These are phyloP conservation scores for Diaporthe citrichinensis DNA, from an alignment of 2,329 filamentous ascomycete species.

Conservation along the genomic window DNA sequence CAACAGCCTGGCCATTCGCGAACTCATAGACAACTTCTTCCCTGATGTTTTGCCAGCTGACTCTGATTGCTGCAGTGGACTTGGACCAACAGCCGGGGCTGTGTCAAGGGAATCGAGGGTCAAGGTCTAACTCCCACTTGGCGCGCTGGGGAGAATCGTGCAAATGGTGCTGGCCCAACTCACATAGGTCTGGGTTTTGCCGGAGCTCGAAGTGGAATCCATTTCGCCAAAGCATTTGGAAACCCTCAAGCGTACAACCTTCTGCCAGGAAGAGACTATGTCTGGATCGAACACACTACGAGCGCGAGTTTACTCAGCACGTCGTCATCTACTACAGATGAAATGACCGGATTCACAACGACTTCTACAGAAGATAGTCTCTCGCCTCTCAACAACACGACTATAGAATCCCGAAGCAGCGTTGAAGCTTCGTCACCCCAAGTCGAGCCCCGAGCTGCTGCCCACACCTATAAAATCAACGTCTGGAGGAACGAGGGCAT, in stretches of 20 bases:
- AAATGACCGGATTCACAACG: background rate
- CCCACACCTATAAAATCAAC: background rate
- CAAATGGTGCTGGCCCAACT: slow-evolving; percentile 38
- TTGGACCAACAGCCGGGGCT: slow-evolving; percentile 47
- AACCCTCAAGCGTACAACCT: slow-evolving; percentile 20
- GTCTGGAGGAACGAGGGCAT: slow-evolving; percentile 8
- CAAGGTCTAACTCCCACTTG: slow-evolving; percentile 46
- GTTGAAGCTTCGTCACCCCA: background rate
- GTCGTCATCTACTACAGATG: background rate
- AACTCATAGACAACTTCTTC: background rate
- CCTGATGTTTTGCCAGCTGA: background rate
- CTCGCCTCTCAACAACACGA: background rate
- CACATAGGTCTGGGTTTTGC: slow-evolving; percentile 35
- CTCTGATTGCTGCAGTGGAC: slow-evolving; percentile 27
- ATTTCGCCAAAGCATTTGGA: slow-evolving; percentile 18
- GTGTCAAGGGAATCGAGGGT: slow-evolving; percentile 38
- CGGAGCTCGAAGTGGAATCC: slow-evolving; percentile 5
- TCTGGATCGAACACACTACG: slow-evolving; percentile 13
- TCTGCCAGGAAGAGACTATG: slow-evolving; percentile 9
- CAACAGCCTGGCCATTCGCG: background rate
- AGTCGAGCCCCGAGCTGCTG: background rate
- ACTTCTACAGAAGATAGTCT: background rate
- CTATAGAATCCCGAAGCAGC: background rate
- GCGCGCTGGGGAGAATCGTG: slow-evolving; percentile 43
- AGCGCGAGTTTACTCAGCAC: background rate